Percentiles rank a stretch among this genome's conserved stretches.
Conservation (phyloP, 176 grass and related monocot genomes). For the Avena sativa region DNA sequence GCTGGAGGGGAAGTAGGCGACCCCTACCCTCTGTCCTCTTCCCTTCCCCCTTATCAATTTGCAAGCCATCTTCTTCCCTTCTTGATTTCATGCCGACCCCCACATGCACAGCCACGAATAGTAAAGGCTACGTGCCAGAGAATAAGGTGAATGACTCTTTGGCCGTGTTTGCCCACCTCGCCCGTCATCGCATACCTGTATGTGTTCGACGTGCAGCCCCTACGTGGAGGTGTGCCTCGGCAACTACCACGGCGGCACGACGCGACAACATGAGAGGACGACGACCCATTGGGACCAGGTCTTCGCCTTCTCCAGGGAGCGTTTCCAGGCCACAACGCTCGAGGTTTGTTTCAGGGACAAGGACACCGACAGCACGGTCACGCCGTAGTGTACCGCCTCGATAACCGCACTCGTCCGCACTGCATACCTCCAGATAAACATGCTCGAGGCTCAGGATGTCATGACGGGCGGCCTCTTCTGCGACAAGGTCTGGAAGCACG, state of each 20-base stretch:
- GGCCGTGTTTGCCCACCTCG: not conserved
- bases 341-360: slow-evolving; percentile 71
- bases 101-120: slow-evolving; percentile 3
- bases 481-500: slow-evolving; percentile 35
- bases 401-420: not conserved
- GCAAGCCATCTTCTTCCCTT: too few relatives aligned
- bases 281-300: slow-evolving; percentile 65
- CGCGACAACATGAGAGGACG: slow-evolving; percentile 49
- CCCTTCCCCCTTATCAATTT: too few relatives aligned
- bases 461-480: slow-evolving; percentile 3
- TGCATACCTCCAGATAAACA: slow-evolving; percentile 42
- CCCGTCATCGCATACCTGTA: too few relatives aligned
- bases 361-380: slow-evolving; percentile 71
- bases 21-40: too few relatives aligned
- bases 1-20: too few relatives aligned
- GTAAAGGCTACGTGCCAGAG: slow-evolving; percentile 3
- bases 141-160: not conserved
- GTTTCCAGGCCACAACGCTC: slow-evolving; percentile 61
- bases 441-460: slow-evolving; percentile 57
- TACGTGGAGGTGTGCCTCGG: slow-evolving; percentile 73
- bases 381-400: slow-evolving; percentile 76
- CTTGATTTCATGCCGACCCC: too few relatives aligned
- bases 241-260: slow-evolving; percentile 55
- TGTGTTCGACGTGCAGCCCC: slow-evolving; percentile 32
- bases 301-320: slow-evolving; percentile 78